phyloP scores from a whole-genome alignment of 2,329 filamentous ascomycete genomes.

The Cercospora zeae-maydis region DNA sequence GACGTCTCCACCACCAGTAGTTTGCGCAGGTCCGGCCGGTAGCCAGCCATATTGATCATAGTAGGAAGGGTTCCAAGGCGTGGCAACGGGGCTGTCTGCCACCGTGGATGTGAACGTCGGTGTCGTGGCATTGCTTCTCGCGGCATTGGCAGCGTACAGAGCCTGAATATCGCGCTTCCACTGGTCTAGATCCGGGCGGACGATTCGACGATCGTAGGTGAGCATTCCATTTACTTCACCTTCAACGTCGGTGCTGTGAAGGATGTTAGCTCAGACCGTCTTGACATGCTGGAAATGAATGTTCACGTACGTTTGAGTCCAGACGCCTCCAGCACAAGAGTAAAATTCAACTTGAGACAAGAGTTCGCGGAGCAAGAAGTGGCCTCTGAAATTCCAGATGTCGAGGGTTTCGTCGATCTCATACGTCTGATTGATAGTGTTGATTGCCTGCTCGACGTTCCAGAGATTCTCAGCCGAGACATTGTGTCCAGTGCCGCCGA shows the following conservation, averaged over 20 bases:
- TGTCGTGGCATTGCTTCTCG: constrained; percentile 22
- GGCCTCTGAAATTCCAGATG: constrained; percentile 64
- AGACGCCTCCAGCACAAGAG: constrained; percentile 64
- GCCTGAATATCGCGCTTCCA: constrained; percentile 60
- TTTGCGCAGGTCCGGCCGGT: constrained; percentile 19
- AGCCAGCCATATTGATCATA: constrained; percentile 17
- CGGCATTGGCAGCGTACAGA: constrained; percentile 54
- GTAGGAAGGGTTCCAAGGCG: constrained; percentile 17
- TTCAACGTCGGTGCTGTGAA: constrained; percentile 60
- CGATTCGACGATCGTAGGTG: constrained; percentile 58
- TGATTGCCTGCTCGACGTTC: constrained; percentile 59
- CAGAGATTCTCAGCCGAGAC: constrained; percentile 62
- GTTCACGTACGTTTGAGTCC: constrained; percentile 58
- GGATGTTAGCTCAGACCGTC: not conserved
- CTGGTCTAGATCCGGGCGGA: constrained; percentile 49
- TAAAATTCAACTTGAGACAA: constrained; percentile 51
- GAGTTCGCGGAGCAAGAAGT: constrained; percentile 49
- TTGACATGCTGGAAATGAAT: not conserved
- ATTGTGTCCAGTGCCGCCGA: constrained; percentile 66
- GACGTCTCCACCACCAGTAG: constrained; percentile 17
- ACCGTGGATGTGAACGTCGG: constrained; percentile 9
- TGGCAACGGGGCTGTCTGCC: not conserved
- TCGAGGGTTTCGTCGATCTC: constrained; percentile 59
- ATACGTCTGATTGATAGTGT: constrained; percentile 63
- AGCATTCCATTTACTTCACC: constrained; percentile 70